Percentiles rank a stretch among this genome's conserved stretches.
These are phyloP conservation scores for Fusarium sp. DNA, from an alignment of 2,329 filamentous ascomycete genomes.

Conservation along the genomic window DNA sequence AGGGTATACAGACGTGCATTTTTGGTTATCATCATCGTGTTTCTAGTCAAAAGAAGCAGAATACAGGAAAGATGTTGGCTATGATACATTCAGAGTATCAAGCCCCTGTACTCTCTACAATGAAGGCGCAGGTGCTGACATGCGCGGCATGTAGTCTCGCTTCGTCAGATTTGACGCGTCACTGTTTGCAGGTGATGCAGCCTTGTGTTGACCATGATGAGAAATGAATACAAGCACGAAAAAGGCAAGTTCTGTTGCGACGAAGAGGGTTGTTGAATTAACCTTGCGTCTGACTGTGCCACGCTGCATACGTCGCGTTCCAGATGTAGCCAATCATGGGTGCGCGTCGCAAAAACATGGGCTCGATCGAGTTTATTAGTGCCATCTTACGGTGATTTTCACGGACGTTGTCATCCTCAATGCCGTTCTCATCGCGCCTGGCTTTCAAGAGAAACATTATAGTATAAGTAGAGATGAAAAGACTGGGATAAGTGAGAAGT, in stretches of 20 bases:
- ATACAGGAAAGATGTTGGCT: not conserved
- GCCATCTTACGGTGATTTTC: not conserved
- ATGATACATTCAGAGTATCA: not conserved
- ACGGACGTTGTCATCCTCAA: not conserved
- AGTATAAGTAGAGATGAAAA: not conserved
- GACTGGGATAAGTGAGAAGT: not conserved
- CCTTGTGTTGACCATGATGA: not conserved
- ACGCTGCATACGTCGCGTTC: not conserved
- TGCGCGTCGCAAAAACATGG: not conserved
- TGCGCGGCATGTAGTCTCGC: not conserved
- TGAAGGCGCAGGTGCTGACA: not conserved
- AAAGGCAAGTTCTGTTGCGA: not conserved
- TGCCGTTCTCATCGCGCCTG: not conserved
- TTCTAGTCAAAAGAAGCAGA: not conserved
- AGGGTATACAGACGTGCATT: not conserved
- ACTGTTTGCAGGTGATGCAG: not conserved
- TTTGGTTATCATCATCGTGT: not conserved
- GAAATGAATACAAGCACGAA: not conserved
- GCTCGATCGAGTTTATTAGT: not conserved
- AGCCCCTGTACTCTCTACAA: not conserved
- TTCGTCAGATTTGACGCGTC: not conserved
- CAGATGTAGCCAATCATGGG: not conserved
- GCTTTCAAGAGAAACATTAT: not conserved
- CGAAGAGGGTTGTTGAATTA: not conserved
- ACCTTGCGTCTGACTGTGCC: not conserved